Evolutionary conservation across 2,329 filamentous ascomycete species (phyloP), one percentile per base, ranked within the genome.

Genomic region (Xylariales sp.): DNA sequence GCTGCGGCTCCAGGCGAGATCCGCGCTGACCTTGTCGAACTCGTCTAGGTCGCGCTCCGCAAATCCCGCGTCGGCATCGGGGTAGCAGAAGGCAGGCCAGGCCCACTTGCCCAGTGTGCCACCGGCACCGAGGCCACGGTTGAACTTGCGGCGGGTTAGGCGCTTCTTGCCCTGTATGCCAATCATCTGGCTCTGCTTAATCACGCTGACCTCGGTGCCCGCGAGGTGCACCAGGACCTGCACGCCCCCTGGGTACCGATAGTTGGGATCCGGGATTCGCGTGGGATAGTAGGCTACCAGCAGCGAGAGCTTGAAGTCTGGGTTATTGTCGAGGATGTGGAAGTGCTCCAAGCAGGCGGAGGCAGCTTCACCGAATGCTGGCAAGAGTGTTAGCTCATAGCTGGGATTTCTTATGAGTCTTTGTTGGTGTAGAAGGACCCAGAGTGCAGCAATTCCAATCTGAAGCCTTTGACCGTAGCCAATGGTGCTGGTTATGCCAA

Each of bases 11-110:
- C 81, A 88, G 0, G 85, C 83, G 15, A 88, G 52, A n/a, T 74
- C 72, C 2, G 82, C 76, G 0, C 74, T 73, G 4, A 85, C 65
- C 8, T 71, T 66, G 45, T 88, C 74, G 49, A 79, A 88, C 46
- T 83, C 76, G 3, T 85, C 79, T 21, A 85, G 56, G 40, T 87
- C 78, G 15, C 73, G 70, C 58, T 89, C 84, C 0, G 85, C 85
- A 45, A 90, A 89, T 0, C 85, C 85, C 0, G 77, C 62, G 35
- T 77, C 63, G 61, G 75, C 64, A 7, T 62, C 44, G 3, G 33
- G 33, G 34, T 70, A 70, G 1, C 59, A 55, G 29, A 69, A 70
- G 14, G 58, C 57, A 0, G 59, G 59, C 29, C 66, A 70, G 0
- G 57, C 63, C 2, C 63, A 48, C 8, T 53, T 46, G n/a, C n/a